Base-by-base conservation (phyloP, 2,329 filamentous ascomycete species). In the Drechslerella dactyloides region DNA sequence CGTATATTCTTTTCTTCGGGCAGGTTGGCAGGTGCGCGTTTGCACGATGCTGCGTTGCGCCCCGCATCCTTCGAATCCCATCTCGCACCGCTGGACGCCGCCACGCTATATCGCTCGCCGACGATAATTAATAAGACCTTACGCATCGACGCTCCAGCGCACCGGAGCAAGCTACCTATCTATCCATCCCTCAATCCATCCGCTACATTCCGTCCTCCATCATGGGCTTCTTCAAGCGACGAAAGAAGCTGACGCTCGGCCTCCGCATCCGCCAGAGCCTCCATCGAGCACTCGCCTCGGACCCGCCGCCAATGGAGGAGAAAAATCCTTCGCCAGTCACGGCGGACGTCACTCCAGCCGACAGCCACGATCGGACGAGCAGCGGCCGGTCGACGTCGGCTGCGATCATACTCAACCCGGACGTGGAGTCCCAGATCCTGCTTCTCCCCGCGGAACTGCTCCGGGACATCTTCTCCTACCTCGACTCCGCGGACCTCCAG, bases 371-470 rank as follows among this genome's bases (percentile, higher is more conserved):
- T 30, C 19, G 21, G 27, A 4, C 11, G 10, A 2, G 51, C 37
- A 13, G 2, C 15, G 44, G 30, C 21, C 3, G 27, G 27, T 8
- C 27, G 3, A 11, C 48, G 46, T 8, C 21, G 27, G 51, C 42
- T 1, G 51, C 53, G 6, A 19, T 23, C 46, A 15, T 17, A 24
- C 11, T 35, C 19, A 44, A 46, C 19, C 19, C 42, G 15, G 27
- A 33, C 27, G 37, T 4, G 24, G 37, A 53, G 30, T 42, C 66
- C 13, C 23, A 33, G 33, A 64, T 70, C 2, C 59, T 70, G 2
- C 66, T 64, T 0, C 66, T 70, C 37, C 66, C 66, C n/a, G 59
- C 66, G 6, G 66, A 70, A 17, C 56, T 70, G 6, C 55, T 70
- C 2, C 54, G 66, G 21, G 66, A 64, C 24, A 64, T 70, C 30